These are phyloP conservation scores for Parastagonospora nodorum DNA, from an alignment of 2,329 filamentous ascomycete genomes.

Conservation along the genomic window DNA sequence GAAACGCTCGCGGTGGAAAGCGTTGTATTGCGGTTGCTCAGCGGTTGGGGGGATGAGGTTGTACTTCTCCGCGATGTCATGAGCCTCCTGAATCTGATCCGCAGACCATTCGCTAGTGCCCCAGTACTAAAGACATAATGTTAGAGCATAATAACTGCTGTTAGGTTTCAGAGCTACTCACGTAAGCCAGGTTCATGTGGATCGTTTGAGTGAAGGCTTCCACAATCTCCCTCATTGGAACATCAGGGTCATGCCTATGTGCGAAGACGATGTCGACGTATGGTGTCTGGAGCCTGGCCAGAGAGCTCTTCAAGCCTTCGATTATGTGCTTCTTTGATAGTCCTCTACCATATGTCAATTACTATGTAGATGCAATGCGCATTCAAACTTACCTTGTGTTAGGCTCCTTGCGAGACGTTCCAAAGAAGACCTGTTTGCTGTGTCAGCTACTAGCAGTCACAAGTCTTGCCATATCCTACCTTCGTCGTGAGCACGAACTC, in stretches of 20 bases:
- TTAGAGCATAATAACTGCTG: too few relatives aligned
- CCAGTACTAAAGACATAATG: slow-evolving; percentile 23
- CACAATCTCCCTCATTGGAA: slow-evolving; percentile 68
- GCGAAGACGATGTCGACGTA: slow-evolving; percentile 71
- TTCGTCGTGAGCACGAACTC: slow-evolving; percentile 36
- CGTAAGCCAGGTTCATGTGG: slow-evolving; percentile 62
- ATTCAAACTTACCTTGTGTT: slow-evolving; percentile 52
- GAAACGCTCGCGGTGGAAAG: slow-evolving; percentile 65
- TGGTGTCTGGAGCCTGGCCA: slow-evolving; percentile 65
- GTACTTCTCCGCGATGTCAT: slow-evolving; percentile 65
- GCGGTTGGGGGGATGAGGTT: slow-evolving; percentile 63
- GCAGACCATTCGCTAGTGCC: slow-evolving; percentile 66
- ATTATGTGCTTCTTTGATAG: slow-evolving; percentile 57
- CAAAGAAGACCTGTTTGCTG: slow-evolving; percentile 56
- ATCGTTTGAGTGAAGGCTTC: slow-evolving; percentile 59
- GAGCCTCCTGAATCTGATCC: slow-evolving; percentile 63
- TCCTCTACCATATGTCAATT: slow-evolving; percentile 43
- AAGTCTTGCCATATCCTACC: slow-evolving; percentile 5
- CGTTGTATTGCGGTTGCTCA: slow-evolving; percentile 65
- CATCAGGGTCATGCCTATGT: slow-evolving; percentile 62
- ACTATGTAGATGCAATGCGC: slow-evolving; percentile 18
- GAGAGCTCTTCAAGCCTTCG: slow-evolving; percentile 63
- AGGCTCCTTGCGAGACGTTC: slow-evolving; percentile 63
- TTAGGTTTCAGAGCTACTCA: too few relatives aligned
- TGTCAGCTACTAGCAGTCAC: slow-evolving; percentile 6